Base-by-base conservation (phyloP, 1,284 basidiomycete genomes). In the Ganoderma sp. region DNA sequence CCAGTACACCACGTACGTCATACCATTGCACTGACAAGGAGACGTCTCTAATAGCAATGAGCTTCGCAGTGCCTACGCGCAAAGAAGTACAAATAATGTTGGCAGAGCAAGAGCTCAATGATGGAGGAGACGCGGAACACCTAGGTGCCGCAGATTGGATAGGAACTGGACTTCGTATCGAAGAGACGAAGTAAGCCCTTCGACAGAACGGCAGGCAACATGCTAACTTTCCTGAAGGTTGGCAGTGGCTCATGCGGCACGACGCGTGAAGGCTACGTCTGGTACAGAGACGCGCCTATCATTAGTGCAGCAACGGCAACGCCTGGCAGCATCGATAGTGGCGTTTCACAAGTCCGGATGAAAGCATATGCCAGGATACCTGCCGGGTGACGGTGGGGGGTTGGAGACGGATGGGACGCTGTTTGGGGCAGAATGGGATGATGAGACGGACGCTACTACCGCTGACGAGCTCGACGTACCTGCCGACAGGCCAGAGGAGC, bases 371-470 rank as follows among this genome's bases (percentile, higher is more conserved):
- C 45, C n/a, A 3, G 19, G 17, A 3, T 17, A 19, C 19, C 45
- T 48, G 17, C 45, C 45, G 45, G 45, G 45, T 2, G 45, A n/a
- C 2, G 45, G 14, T 2, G 45, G 45, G 6, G n/a, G 7, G 6
- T 19, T 48, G 12, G 45, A n/a, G 6, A 8, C 45, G 5, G 45
- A 48, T 17, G 7, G 5, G 45, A 48, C 45, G 8, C 12, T 19
- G 19, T n/a, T 48, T 17, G n/a, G 45, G 17, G 42, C 17, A 48
- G 17, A 62, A 9, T 66, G 65, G 65, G 60, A 61, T 17, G 28
- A 32, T 2, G 15, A 39, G 8, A 10, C 10, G 22, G 64, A 58
- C 3, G 22, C 12, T 4, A 14, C 34, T 19, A 37, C 62, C 50
- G 41, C 3, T 42, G 41, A 3, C 34, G 41, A 42, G 3, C 15